Conservation (phyloP, 768 basidiomycete species). For the Russula olivacea region DNA sequence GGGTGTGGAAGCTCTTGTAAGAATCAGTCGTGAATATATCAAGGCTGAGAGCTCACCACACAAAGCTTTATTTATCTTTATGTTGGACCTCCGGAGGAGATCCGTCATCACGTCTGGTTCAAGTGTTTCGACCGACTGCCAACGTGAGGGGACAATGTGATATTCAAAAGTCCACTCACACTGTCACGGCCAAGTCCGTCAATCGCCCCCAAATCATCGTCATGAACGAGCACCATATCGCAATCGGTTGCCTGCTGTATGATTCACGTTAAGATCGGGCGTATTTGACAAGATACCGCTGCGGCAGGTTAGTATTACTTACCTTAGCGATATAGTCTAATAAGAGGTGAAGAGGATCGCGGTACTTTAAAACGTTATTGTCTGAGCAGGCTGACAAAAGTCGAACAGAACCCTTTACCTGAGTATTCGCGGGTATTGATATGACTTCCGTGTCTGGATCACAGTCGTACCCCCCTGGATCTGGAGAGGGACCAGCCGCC, state of each 20-base stretch:
- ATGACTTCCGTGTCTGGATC: not conserved
- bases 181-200: slow-evolving; percentile 23
- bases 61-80: not conserved
- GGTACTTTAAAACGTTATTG: not conserved
- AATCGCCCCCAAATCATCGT: too few relatives aligned
- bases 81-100: not conserved
- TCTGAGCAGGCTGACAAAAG: too few relatives aligned
- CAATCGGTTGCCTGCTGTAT: too few relatives aligned
- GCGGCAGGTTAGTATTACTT: not conserved
- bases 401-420: not conserved
- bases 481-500: not conserved
- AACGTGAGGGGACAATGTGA: not conserved
- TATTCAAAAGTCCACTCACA: slow-evolving; percentile 19
- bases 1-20: not conserved
- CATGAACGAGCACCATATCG: too few relatives aligned
- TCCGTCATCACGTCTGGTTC: not conserved
- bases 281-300: not conserved
- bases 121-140: not conserved
- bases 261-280: too few relatives aligned
- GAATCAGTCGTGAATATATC: not conserved
- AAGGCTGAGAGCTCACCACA: not conserved
- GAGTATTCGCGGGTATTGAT: not conserved
- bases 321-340: slow-evolving; percentile 1
- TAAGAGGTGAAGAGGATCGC: slow-evolving; percentile 1
- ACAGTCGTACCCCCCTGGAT: not conserved